Percentiles rank a stretch among this genome's conserved stretches.
Evolutionary conservation across 805 yeast species (phyloP).

Genomic region (Schwanniomyces polymorphus): DNA sequence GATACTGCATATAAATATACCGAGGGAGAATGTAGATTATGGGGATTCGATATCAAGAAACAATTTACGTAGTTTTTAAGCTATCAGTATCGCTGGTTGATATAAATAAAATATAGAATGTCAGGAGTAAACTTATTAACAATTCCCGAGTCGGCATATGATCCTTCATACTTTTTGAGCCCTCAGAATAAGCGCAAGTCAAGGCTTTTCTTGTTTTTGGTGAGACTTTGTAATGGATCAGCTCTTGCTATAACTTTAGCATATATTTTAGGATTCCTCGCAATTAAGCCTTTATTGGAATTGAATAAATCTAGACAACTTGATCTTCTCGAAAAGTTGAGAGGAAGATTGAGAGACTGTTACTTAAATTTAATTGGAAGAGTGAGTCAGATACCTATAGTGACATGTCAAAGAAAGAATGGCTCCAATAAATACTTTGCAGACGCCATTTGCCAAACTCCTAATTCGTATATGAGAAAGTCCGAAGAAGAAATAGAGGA

Average conservation of each 20-base stretch:
- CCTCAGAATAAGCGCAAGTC: conserved; percentile 16
- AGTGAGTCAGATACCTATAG: conserved; percentile 40
- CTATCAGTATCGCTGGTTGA: background rate
- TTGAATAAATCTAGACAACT: conserved; percentile 25
- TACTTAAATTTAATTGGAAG: conserved; percentile 32
- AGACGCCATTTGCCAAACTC: conserved; percentile 41
- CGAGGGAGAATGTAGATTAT: background rate
- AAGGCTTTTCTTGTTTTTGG: conserved; percentile 22
- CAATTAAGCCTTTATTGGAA: conserved; percentile 35
- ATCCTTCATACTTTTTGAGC: conserved; percentile 18
- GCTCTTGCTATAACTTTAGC: conserved; percentile 26
- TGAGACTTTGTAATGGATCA: conserved; percentile 34
- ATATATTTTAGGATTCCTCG: conserved; percentile 33
- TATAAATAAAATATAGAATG: background rate
- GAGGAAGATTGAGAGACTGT: conserved; percentile 33
- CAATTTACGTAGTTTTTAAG: background rate
- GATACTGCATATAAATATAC: background rate
- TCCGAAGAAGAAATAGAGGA: conserved; percentile 15
- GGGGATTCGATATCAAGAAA: background rate
- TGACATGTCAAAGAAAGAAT: conserved; percentile 27
- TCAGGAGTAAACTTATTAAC: conserved; percentile 32
- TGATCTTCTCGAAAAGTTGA: conserved; percentile 32
- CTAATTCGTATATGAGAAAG: conserved; percentile 17
- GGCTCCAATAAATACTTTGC: conserved; percentile 31
- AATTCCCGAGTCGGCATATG: conserved; percentile 42